These are phyloP conservation scores for Mychonastes homosphaera DNA, from an alignment of 139 green algal genomes.

Conservation along the genomic window DNA sequence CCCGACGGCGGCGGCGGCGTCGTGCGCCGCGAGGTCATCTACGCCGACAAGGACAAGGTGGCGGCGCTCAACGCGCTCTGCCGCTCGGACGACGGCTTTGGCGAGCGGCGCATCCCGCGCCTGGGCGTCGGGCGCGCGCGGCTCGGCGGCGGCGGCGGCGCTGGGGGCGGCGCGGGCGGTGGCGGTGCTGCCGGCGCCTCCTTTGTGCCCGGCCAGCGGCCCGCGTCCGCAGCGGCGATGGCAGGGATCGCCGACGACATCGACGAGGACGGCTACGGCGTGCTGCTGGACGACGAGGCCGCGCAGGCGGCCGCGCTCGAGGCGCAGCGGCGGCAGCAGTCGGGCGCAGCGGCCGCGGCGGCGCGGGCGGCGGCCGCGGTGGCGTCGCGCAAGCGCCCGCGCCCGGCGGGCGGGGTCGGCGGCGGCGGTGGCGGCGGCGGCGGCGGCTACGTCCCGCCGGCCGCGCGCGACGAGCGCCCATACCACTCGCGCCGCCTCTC, in stretches of 20 bases:
- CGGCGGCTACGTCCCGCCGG: background rate
- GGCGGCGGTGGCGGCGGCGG: too few species aligned
- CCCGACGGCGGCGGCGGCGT: background rate
- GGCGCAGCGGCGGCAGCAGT: background rate
- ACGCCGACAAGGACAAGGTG: constrained; percentile 16
- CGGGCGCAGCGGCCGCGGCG: background rate
- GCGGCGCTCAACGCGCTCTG: constrained; percentile 34
- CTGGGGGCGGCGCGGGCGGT: constrained; percentile 7
- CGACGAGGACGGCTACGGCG: background rate
- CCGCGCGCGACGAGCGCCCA: background rate
- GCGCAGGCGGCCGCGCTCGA: too few species aligned
- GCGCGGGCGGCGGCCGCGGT: background rate
- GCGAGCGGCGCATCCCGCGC: constrained; percentile 4
- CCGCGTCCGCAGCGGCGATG: too few species aligned
- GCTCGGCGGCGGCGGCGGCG: background rate
- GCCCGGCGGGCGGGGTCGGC: too few species aligned
- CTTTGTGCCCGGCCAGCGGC: too few species aligned
- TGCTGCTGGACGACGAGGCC: background rate
- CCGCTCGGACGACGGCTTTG: constrained; percentile 19
- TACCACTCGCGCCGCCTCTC: background rate
- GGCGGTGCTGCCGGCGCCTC: too few species aligned
- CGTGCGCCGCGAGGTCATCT: background rate
- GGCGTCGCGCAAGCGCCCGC: too few species aligned
- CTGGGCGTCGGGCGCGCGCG: background rate
- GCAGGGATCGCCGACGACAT: background rate